A percentile compares a stretch with the other conserved stretches of the same genome.
Conservation (phyloP, 805 yeast genomes). For the Wickerhamiella spandovensis region DNA sequence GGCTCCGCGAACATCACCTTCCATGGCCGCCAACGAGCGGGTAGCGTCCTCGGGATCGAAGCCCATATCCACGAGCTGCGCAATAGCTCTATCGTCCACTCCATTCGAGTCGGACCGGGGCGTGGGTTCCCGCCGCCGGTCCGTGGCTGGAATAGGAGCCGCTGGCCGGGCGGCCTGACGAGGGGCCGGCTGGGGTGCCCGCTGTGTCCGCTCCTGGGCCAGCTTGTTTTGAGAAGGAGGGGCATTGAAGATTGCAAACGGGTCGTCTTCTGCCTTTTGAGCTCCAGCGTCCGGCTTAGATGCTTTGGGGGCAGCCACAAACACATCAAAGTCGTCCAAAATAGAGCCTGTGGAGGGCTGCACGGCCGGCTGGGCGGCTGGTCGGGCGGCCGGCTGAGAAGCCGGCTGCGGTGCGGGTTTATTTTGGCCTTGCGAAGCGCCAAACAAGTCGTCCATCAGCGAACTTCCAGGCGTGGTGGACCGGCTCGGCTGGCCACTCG, state of each 20-base stretch:
- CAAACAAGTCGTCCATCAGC: slow-evolving; percentile 1
- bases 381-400: too few relatives aligned
- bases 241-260: slow-evolving; percentile 16
- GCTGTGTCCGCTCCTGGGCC: slow-evolving; percentile 9
- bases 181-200: slow-evolving; percentile 1
- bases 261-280: slow-evolving; percentile 7
- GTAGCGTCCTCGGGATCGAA: slow-evolving; percentile 49
- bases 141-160: neutral
- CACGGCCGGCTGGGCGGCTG: too few relatives aligned
- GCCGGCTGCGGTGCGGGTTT: neutral
- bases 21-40: slow-evolving; percentile 41
- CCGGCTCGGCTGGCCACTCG: neutral
- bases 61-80: slow-evolving; percentile 70
- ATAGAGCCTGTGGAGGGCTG: neutral
- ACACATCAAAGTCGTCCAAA: slow-evolving; percentile 10
- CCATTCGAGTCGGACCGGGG: neutral
- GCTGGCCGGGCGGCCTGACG: slow-evolving; percentile 3
- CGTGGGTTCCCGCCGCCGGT: neutral
- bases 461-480: neutral
- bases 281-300: neutral
- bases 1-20: slow-evolving; percentile 49
- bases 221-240: neutral
- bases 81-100: slow-evolving; percentile 30
- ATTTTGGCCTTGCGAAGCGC: neutral
- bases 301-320: slow-evolving; percentile 4